Base-by-base conservation (phyloP, 75 land plant species). In the Pinus taeda region DNA sequence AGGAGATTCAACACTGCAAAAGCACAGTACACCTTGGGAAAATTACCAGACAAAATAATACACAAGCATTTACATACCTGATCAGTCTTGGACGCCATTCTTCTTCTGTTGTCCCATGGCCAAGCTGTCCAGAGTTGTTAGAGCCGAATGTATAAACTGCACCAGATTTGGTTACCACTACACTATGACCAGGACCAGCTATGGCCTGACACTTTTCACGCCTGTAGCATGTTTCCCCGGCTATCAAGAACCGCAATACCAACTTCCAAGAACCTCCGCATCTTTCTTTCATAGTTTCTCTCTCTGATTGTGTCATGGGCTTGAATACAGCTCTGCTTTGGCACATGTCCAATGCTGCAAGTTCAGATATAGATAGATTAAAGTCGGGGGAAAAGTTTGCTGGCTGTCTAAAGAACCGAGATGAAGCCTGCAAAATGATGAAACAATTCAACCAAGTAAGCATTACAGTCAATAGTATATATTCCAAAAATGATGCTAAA, bases 221-320 rank as follows among this genome's bases (percentile, higher is more conserved):
- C 57, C 95, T 78, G 70, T 60, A 75, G 69, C 97, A 92, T 6
- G 79, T 74, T 75, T 94, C 97, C 29, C 97, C 95, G 33, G 92
- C 92, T 74, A 79, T 59, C 71, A 94, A 76, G 76, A 81, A 94
- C 81, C 95, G 84, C 59, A 94, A 79, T 1, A 92, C 92, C 56
- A 94, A 72, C 71, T 94, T 94, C 97, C 97, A 94, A 4, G 92
- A 88, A 1, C 95, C 97, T 49, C 97, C 97, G 80, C 95, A 94
- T 59, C 81, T 77, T 73, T 83, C 78, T 74, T 88, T 94, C 59
- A 92, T 49, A 22, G 36, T 18, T 36, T 86, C 79, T 45, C 84
- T 82, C 64, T 92, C 90, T 62, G 90, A 85, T 15, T 57, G 12
- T 11, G 82, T 83, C 95, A 90, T 88, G 11, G 87, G 88, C 75